Percentiles rank a stretch among this genome's conserved stretches.
Conservation (phyloP, 2,329 filamentous ascomycete genomes). For the Talaromyces sp. region DNA sequence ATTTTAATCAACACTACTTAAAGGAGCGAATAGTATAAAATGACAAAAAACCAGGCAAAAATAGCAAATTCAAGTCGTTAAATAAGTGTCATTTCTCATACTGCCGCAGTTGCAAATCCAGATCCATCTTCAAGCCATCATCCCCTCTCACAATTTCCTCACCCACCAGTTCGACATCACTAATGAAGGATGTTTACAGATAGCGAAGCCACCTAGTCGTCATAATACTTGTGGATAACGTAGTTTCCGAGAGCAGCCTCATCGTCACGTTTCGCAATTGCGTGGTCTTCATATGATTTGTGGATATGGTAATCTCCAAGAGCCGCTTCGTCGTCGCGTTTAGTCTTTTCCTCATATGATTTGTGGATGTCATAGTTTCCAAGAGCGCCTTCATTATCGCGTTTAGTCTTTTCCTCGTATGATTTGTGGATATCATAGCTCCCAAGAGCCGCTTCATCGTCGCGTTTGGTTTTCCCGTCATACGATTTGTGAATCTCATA, state of each 20-base stretch:
- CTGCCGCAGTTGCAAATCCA: background rate
- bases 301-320: background rate
- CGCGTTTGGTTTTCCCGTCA: too few relatives aligned
- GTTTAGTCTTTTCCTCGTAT: too few relatives aligned
- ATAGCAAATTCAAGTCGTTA: background rate
- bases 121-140: background rate
- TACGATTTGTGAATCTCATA: too few relatives aligned
- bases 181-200: background rate
- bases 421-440: too few relatives aligned
- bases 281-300: background rate
- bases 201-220: too few relatives aligned
- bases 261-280: background rate
- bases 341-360: too few relatives aligned
- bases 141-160: background rate
- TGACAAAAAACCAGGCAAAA: too few relatives aligned
- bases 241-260: background rate
- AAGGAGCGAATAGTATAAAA: too few relatives aligned
- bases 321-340: background rate
- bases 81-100: background rate
- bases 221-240: background rate
- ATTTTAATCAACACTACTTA: background rate
- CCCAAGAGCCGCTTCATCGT: too few relatives aligned
- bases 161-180: background rate
- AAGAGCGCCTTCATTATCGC: too few relatives aligned
- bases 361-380: too few relatives aligned